phyloP scores from a whole-genome alignment of 1,139 yeast genomes.

The Nakaseomyces nivariensis region DNA sequence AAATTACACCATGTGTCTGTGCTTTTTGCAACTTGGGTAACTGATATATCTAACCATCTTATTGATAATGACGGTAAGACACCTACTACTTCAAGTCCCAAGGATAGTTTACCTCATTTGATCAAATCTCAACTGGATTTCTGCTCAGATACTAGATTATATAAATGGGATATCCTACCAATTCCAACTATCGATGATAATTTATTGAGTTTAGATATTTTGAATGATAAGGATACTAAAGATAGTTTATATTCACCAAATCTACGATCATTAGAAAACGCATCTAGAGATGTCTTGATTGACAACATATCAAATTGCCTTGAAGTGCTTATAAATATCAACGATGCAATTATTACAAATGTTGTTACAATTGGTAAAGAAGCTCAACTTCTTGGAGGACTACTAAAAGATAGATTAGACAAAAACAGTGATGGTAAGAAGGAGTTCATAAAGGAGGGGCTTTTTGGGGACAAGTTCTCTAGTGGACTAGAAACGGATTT shows the following conservation, averaged over 20 bases:
- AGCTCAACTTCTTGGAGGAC: conserved; percentile 16
- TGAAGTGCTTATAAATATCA: conserved; percentile 14
- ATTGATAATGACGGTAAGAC: conserved; percentile 6
- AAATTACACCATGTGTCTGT: conserved; percentile 9
- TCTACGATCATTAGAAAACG: conserved; percentile 14
- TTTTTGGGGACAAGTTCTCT: conserved; percentile 28
- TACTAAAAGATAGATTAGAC: conserved; percentile 15
- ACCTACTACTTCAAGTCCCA: neutral
- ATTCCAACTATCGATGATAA: conserved; percentile 21
- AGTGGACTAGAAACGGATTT: conserved; percentile 42
- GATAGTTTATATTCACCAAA: conserved; percentile 21
- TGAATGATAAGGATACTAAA: conserved; percentile 15
- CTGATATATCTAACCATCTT: conserved; percentile 11
- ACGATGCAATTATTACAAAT: conserved; percentile 21
- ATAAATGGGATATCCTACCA: conserved; percentile 21
- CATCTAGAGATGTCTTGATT: conserved; percentile 20
- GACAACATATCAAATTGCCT: conserved; percentile 23
- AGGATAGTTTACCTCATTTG: conserved; percentile 13
- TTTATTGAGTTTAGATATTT: conserved; percentile 15
- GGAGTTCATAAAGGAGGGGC: conserved; percentile 17
- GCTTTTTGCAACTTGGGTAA: conserved; percentile 18
- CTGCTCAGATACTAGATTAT: conserved; percentile 4
- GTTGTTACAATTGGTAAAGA: conserved; percentile 20
- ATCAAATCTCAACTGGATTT: conserved; percentile 14
- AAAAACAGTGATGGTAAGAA: conserved; percentile 10